phyloP scores from a whole-genome alignment of 306 rosid species.

The Rosa multiflora region DNA sequence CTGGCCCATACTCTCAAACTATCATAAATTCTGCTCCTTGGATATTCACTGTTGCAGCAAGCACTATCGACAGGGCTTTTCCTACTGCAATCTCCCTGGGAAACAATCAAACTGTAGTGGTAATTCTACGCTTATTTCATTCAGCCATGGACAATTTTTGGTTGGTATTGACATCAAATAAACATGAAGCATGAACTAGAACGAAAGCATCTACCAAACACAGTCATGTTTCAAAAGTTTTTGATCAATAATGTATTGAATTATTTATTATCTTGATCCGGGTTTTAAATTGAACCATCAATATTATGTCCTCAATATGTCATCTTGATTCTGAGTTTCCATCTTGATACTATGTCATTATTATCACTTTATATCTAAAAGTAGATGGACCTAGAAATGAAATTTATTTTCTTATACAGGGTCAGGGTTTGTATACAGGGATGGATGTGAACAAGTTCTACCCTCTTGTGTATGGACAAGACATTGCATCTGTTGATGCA shows the following conservation, averaged over 20 bases:
- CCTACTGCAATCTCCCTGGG: slow-evolving; percentile 46
- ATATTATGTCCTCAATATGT: background rate
- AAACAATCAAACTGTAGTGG: slow-evolving; percentile 60
- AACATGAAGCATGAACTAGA: background rate
- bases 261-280: background rate
- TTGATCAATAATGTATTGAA: background rate
- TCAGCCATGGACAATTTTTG: background rate
- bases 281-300: background rate
- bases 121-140: slow-evolving; percentile 31
- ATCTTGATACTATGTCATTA: background rate
- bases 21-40: slow-evolving; percentile 62
- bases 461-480: slow-evolving; percentile 54
- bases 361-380: slow-evolving; percentile 6
- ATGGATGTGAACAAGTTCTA: slow-evolving; percentile 41
- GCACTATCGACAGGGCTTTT: slow-evolving; percentile 58
- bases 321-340: background rate
- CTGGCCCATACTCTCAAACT: slow-evolving; percentile 61
- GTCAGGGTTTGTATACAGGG: slow-evolving; percentile 55
- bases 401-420: slow-evolving; percentile 46
- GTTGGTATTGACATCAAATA: background rate
- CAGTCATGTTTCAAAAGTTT: background rate
- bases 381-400: slow-evolving; percentile 24
- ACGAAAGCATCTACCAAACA: background rate
- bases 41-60: slow-evolving; percentile 61
- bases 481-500: slow-evolving; percentile 42